Base-by-base conservation (phyloP, 116 monocot genomes). In the Iris pallida region DNA sequence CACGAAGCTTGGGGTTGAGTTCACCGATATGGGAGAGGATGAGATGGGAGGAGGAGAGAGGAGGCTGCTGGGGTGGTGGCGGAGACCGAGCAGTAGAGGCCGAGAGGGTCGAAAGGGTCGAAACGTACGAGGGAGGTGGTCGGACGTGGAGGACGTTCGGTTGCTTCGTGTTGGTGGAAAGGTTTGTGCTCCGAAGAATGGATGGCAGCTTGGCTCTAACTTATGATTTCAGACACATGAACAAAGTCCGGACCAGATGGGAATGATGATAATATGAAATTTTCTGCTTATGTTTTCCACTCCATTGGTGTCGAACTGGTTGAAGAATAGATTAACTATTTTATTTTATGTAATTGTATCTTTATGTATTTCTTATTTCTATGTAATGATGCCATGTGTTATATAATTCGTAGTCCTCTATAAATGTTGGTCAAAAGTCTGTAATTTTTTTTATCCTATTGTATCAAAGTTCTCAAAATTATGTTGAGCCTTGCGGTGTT, bases 1-100 rank as follows among this genome's bases (percentile, higher is more conserved):
- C 16, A 41, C 64, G 45, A 44, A 65, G 63, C 11, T 58, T 86
- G 42, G 80, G 80, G 1, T 47, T 86, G 77, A 83, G 83, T 16
- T 49, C 59, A 58, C 74, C 61, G 13, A 61, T 80, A 45, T 78
- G 83, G 71, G 83, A 87, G 73, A 87, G 77, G 73, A 69, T 83
- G 75, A 73, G 52, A 40, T 87, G 83, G 80, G 87, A 87, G 70
- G 47, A 78, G 53, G 75, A 41, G 7, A 81, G 68, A 51, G 64
- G 52, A 52, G 85, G 85, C 15, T 11, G 17, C n/a, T n/a, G n/a
- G n/a, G 16, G 72, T 53, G n/a, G n/a, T 44, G 78, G 68, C 9
- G 48, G 61, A 42, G 30, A 30, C 30, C 2, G 30, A 30, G 30
- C 30, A 30, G 30, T 30, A 30, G 30, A 13, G 60, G 62, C n/a